A percentile compares a stretch with the other conserved stretches of the same genome.
These are phyloP conservation scores for Leccinum pallidistipes DNA, from an alignment of 1,284 basidiomycete genomes.

Conservation along the genomic window DNA sequence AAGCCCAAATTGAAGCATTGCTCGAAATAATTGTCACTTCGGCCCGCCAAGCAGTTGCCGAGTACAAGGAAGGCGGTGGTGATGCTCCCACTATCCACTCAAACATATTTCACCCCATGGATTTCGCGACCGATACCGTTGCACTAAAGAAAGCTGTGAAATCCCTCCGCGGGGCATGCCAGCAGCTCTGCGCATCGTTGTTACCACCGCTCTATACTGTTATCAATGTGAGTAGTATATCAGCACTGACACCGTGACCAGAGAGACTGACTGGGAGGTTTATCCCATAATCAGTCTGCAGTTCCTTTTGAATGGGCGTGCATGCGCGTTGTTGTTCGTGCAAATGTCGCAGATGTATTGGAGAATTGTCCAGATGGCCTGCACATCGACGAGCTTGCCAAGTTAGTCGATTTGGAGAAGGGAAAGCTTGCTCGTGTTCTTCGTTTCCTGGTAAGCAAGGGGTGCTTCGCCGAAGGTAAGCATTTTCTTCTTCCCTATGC, in stretches of 20 bases:
- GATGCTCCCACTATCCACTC: constrained; percentile 28
- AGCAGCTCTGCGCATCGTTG: constrained; percentile 28
- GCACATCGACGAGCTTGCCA: constrained; percentile 24
- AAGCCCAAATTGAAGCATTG: constrained; percentile 20
- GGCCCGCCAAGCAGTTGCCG: constrained; percentile 27
- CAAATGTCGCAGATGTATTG: constrained; percentile 28
- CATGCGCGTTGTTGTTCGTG: constrained; percentile 19
- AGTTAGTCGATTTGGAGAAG: constrained; percentile 24
- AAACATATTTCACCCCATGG: constrained; percentile 24
- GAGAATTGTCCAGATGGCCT: constrained; percentile 27
- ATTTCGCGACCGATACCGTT: constrained; percentile 22
- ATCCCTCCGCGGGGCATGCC: constrained; percentile 29
- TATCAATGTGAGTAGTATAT: background rate
- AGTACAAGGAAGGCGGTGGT: constrained; percentile 24
- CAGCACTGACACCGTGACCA: background rate
- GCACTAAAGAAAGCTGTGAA: constrained; percentile 29
- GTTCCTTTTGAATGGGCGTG: constrained; percentile 31
- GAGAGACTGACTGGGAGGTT: background rate
- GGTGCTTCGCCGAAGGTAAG: constrained; percentile 35
- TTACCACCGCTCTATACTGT: constrained; percentile 32
- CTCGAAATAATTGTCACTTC: constrained; percentile 12
- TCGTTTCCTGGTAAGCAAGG: constrained; percentile 34
- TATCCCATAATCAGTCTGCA: constrained; percentile 14
- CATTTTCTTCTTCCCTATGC: background rate
- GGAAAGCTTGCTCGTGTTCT: constrained; percentile 33